Percentiles rank a stretch among this genome's conserved stretches.
Conservation (phyloP, 352 stramenopile species). For the Phytophthora sansomeana region DNA sequence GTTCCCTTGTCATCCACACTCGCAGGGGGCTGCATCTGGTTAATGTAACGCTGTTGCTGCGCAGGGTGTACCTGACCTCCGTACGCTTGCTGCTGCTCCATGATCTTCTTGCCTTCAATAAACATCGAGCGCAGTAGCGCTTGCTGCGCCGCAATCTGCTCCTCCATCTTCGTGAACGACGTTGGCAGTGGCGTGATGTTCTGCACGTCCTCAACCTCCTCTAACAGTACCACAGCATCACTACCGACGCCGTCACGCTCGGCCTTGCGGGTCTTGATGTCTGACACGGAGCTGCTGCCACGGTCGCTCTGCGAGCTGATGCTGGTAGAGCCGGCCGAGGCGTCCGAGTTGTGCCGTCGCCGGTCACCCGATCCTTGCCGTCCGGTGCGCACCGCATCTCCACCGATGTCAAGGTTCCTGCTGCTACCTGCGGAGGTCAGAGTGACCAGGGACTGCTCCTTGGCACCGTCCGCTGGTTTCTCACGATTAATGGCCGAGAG, state of each 20-base stretch:
- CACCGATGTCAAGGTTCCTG: slow-evolving; percentile 28
- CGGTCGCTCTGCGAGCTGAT: slow-evolving; percentile 47
- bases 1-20: slow-evolving; percentile 33
- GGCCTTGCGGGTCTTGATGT: slow-evolving; percentile 37
- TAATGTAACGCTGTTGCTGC: slow-evolving; percentile 49
- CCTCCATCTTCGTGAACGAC: slow-evolving; percentile 80
- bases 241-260: slow-evolving; percentile 15
- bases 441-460: slow-evolving; percentile 40
- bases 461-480: slow-evolving; percentile 39
- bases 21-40: slow-evolving; percentile 35
- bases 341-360: slow-evolving; percentile 55
- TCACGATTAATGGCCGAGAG: slow-evolving; percentile 53
- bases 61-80: slow-evolving; percentile 39
- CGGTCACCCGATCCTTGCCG: slow-evolving; percentile 38
- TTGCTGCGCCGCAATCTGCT: slow-evolving; percentile 81
- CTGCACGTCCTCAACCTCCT: slow-evolving; percentile 55
- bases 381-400: slow-evolving; percentile 6
- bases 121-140: slow-evolving; percentile 76
- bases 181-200: slow-evolving; percentile 64
- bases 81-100: slow-evolving; percentile 56
- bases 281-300: slow-evolving; percentile 32
- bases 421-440: slow-evolving; percentile 32
- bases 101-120: slow-evolving; percentile 81
- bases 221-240: slow-evolving; percentile 42
- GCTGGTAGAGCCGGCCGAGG: slow-evolving; percentile 40